These are phyloP conservation scores for Aspergillus novoparasiticus DNA, from an alignment of 2,329 filamentous ascomycete species.

Conservation along the genomic window DNA sequence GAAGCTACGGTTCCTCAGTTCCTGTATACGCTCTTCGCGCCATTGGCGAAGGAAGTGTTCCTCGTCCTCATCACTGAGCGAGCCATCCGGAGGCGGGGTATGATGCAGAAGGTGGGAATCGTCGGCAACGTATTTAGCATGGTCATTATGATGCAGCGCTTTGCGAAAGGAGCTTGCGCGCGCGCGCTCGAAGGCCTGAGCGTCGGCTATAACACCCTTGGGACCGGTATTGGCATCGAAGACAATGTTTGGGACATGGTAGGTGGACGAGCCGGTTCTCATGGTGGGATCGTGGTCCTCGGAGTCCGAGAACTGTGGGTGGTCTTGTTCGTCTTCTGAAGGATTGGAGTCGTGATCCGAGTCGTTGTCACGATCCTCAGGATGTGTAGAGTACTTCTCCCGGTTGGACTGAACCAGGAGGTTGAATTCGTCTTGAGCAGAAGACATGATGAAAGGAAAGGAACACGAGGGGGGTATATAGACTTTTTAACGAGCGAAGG, in stretches of 20 bases:
- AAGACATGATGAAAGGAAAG: conserved; percentile 40
- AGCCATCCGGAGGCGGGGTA: conserved; percentile 23
- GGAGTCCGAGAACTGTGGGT: conserved; percentile 37
- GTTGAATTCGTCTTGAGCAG: conserved; percentile 52
- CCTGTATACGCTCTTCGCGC: conserved; percentile 76
- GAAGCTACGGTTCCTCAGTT: conserved; percentile 70
- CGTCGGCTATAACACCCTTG: conserved; percentile 55
- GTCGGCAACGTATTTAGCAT: conserved; percentile 24
- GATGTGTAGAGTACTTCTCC: conserved; percentile 41
- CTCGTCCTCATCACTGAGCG: conserved; percentile 65
- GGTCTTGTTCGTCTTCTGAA: conserved; percentile 25
- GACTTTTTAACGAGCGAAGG: conserved; percentile 17
- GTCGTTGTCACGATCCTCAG: conserved; percentile 44
- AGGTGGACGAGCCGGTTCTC: conserved; percentile 39
- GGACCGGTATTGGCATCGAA: conserved; percentile 55
- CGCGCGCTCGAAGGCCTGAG: conserved; percentile 52
- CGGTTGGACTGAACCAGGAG: conserved; percentile 43
- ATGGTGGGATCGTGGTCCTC: conserved; percentile 38
- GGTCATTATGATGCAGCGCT: conserved; percentile 43
- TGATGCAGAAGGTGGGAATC: conserved; percentile 29
- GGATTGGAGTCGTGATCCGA: conserved; percentile 31
- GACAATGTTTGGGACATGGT: conserved; percentile 48
- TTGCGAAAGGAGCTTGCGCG: conserved; percentile 51
- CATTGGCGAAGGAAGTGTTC: conserved; percentile 81
- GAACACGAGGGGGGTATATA: conserved; percentile 11